Evolutionary conservation across 208 protist species (phyloP), one percentile per base, ranked within the genome.

Genomic region (Acanthamoeba rhysodes): DNA sequence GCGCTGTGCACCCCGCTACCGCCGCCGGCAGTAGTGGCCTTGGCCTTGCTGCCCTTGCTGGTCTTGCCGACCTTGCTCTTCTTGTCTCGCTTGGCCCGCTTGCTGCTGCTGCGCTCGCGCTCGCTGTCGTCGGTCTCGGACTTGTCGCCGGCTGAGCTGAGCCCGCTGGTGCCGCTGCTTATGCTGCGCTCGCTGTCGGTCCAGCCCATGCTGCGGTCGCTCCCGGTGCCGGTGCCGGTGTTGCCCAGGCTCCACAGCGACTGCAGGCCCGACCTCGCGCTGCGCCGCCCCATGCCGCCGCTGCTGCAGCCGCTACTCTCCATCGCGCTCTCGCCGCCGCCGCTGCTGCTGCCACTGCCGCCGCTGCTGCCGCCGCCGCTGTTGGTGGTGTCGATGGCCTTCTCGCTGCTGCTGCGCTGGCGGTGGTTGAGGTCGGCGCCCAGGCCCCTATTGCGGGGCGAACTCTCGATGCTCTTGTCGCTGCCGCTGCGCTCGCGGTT

Each of bases 161-260:
- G 8, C 9, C 68, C 27, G 68, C 68, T 74, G 68, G 4, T 34
- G 14, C 32, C 78, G 53, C 78, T 87, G 53, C 78, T 64, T 10
- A 82, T 50, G 74, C 74, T 82, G 74, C 74, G 74, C 20, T 82
- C 74, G 74, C 74, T 82, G 37, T 82, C 74, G 22, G 74, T 82
- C 45, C 74, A 72, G n/a, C n/a, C 64, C 64, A 72, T 72, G 64
- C 64, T 72, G n/a, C 64, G 64, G 64, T 72, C 64, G 64, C 64
- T 72, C 27, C n/a, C 34, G 64, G 7, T 34, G 64, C 64, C 57
- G 57, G 22, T 27, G 57, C 14, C 37, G 37, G 37, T 62, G 55
- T 22, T 22, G 55, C 55, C 55, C 55, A 22, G 16, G 20, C 1
- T 10, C 72, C 72, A 80, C 27, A 80, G 72, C 34, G 72, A 7